A percentile compares a stretch with the other conserved stretches of the same genome.
phyloP scores from a whole-genome alignment of 768 basidiomycete species.

The Auriscalpium vulgare region DNA sequence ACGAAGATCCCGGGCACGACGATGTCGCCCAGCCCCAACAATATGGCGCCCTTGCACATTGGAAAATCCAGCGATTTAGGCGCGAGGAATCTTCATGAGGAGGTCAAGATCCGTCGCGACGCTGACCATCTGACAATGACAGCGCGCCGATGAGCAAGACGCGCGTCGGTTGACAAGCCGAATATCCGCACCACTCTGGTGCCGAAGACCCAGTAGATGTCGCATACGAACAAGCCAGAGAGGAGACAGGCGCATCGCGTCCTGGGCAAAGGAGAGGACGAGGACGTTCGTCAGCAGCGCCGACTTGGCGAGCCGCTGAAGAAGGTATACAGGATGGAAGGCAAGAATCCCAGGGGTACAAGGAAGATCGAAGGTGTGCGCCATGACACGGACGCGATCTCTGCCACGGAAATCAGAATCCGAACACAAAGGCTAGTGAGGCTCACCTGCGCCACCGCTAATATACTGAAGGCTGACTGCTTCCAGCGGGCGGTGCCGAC shows the following conservation, averaged over 20 bases:
- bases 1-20: conserved; percentile 64
- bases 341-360: conserved; percentile 51
- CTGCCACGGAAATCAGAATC: conserved; percentile 23
- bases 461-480: conserved; percentile 38
- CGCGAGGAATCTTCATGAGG: conserved; percentile 90
- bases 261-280: conserved; percentile 71
- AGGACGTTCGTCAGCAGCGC: conserved; percentile 71
- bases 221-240: conserved; percentile 83
- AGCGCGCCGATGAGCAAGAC: neutral
- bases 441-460: conserved; percentile 30
- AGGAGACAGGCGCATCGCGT: conserved; percentile 72
- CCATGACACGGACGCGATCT: conserved; percentile 34
- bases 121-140: conserved; percentile 69
- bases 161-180: neutral
- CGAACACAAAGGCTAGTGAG: neutral
- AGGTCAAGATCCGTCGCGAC: conserved; percentile 87
- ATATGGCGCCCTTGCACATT: conserved; percentile 56
- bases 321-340: conserved; percentile 59
- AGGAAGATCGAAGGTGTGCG: conserved; percentile 51
- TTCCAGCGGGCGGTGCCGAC: conserved; percentile 49
- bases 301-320: conserved; percentile 38
- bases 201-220: conserved; percentile 93
- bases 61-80: conserved; percentile 55
- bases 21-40: conserved; percentile 91
- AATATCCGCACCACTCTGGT: conserved; percentile 66